phyloP scores from a whole-genome alignment of 306 rosid species.

The Pachyrhizus erosus region DNA sequence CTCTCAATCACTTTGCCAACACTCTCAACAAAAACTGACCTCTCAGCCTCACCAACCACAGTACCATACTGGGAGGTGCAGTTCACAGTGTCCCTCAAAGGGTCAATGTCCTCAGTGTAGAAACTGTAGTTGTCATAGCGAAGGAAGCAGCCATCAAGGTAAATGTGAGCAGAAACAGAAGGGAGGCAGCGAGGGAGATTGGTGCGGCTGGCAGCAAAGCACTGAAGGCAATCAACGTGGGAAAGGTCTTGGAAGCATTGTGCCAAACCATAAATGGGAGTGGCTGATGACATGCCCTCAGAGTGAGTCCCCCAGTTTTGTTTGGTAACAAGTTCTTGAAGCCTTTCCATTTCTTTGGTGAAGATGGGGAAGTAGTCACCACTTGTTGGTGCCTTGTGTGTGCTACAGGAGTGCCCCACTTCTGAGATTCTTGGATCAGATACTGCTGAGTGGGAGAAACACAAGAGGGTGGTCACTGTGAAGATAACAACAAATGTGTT shows the following conservation, averaged over 20 bases:
- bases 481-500: not conserved
- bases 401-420: not conserved
- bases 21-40: not conserved
- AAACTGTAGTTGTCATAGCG: constrained; percentile 21
- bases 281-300: not conserved
- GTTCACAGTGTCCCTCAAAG: constrained; percentile 13
- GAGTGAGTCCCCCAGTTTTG: constrained; percentile 1
- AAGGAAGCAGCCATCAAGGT: constrained; percentile 24
- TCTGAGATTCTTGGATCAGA: constrained; percentile 29
- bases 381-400: not conserved
- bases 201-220: not conserved
- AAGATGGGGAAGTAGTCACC: not conserved
- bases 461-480: not conserved
- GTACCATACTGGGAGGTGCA: constrained; percentile 14
- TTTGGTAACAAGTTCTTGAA: not conserved
- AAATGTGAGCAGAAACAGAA: not conserved
- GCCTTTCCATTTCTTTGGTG: not conserved
- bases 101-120: constrained; percentile 14
- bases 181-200: constrained; percentile 11
- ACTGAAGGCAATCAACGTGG: not conserved
- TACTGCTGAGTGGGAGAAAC: not conserved
- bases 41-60: not conserved
- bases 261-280: not conserved
- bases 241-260: constrained; percentile 27
- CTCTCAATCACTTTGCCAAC: constrained; percentile 17